These are phyloP conservation scores for Sporothrix brasiliensis DNA, from an alignment of 2,329 filamentous ascomycete species.

Conservation along the genomic window DNA sequence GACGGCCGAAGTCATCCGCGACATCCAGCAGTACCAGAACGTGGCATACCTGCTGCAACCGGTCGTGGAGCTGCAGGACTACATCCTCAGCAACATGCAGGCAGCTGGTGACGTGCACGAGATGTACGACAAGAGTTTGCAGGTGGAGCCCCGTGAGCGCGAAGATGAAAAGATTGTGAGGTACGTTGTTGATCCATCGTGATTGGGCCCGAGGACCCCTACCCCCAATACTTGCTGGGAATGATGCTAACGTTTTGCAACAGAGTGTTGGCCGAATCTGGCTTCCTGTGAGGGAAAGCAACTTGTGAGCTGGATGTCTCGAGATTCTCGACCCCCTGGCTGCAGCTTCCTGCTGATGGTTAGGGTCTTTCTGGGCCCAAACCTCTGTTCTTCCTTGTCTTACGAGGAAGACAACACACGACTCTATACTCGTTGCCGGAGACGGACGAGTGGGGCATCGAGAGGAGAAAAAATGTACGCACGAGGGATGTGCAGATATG, in stretches of 20 bases:
- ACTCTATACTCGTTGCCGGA: background rate
- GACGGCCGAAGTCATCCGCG: constrained; percentile 95
- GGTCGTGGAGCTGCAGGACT: constrained; percentile 91
- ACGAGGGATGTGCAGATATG: constrained; percentile 6
- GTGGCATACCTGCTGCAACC: constrained; percentile 91
- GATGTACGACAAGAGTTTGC: constrained; percentile 97
- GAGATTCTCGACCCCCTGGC: background rate
- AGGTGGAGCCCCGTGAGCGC: constrained; percentile 89
- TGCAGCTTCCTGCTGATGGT: constrained; percentile 10
- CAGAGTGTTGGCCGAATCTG: constrained; percentile 44
- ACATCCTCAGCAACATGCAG: constrained; percentile 95
- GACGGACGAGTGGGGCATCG: background rate
- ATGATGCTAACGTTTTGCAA: constrained; percentile 30
- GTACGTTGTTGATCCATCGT: constrained; percentile 53
- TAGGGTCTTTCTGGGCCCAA: background rate
- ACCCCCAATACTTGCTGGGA: background rate
- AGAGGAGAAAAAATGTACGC: constrained; percentile 9
- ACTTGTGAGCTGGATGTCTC: background rate
- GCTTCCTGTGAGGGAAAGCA: constrained; percentile 40
- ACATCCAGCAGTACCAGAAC: constrained; percentile 98
- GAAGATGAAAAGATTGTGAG: constrained; percentile 99
- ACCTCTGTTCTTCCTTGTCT: constrained; percentile 10
- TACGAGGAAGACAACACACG: background rate
- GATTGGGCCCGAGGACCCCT: background rate
- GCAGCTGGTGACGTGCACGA: constrained; percentile 94